Conservation (phyloP, 371 early-diverging fungal species). For the Mortierella sp. region DNA sequence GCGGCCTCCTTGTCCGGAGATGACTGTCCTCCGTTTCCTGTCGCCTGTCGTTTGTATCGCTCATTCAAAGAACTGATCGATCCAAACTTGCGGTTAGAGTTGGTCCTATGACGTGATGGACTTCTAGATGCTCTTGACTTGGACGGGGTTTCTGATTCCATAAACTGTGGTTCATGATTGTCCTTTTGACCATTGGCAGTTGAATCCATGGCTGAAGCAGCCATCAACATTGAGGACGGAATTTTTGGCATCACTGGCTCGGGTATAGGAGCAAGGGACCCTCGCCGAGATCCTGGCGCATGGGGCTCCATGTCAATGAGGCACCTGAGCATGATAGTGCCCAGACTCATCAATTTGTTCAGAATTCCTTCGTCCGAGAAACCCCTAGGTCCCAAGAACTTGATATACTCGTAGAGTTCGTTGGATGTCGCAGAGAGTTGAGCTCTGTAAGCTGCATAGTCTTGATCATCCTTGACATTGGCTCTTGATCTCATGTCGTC, state of each 20-base stretch:
- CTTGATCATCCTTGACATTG: conserved; percentile 30
- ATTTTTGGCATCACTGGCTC: not conserved
- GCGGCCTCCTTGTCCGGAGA: conserved; percentile 7
- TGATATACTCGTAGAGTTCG: conserved; percentile 24
- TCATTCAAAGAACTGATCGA: conserved; percentile 25
- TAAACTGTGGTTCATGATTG: not conserved
- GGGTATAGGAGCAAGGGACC: not conserved
- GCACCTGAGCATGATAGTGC: conserved; percentile 17
- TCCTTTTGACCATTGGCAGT: not conserved
- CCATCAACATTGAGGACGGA: not conserved
- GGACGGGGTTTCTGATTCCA: too few species aligned
- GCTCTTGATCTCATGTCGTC: conserved; percentile 28
- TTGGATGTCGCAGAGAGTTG: conserved; percentile 14
- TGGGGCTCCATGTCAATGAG: conserved; percentile 32
- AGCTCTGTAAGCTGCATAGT: conserved; percentile 11
- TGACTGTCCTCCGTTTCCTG: not conserved
- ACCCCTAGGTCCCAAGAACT: not conserved
- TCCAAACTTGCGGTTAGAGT: conserved; percentile 29
- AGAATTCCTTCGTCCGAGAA: conserved; percentile 10
- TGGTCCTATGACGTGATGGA: conserved; percentile 13
- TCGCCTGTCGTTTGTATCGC: conserved; percentile 12
- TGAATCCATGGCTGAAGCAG: not conserved
- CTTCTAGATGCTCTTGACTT: too few species aligned
- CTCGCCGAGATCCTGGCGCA: conserved; percentile 3
- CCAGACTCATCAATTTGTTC: conserved; percentile 21